Percentiles rank a stretch among this genome's conserved stretches.
These are phyloP conservation scores for Metschnikowia cerradonensis DNA, from an alignment of 805 yeast genomes.

Conservation along the genomic window DNA sequence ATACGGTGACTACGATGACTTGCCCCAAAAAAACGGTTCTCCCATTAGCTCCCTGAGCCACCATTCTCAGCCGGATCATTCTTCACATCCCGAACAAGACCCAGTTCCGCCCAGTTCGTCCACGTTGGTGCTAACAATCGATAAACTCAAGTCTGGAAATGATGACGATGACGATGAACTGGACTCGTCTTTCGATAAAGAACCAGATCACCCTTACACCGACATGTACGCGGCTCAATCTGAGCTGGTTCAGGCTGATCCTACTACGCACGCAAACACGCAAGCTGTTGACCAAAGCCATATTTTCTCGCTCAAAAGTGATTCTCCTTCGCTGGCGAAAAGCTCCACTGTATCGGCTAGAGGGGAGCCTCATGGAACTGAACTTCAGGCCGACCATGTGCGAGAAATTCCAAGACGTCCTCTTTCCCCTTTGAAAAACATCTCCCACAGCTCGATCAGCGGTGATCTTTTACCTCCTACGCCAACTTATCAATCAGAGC, in stretches of 20 bases:
- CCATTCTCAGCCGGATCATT: background rate
- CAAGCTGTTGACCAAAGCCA: background rate
- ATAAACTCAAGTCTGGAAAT: slow-evolving; percentile 12
- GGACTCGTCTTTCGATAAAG: slow-evolving; percentile 6
- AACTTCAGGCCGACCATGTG: background rate
- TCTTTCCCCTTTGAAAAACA: background rate
- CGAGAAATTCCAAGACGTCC: background rate
- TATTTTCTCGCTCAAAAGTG: no score
- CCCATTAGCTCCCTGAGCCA: background rate
- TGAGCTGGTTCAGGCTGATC: background rate
- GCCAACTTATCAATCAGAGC: slow-evolving; percentile 20
- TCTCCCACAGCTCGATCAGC: background rate
- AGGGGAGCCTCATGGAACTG: background rate
- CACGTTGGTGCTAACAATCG: slow-evolving; percentile 34
- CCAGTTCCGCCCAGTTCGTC: slow-evolving; percentile 5
- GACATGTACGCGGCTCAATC: background rate
- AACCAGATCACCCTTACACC: background rate
- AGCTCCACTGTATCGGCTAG: background rate
- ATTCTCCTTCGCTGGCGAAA: background rate
- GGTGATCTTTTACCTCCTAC: slow-evolving; percentile 25
- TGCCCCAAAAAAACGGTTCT: slow-evolving; percentile 19
- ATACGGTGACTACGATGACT: slow-evolving; percentile 27
- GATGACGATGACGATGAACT: slow-evolving; percentile 5
- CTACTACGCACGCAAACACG: background rate
- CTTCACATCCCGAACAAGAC: background rate